These are phyloP conservation scores for Grigorovia transvaalensis DNA, from an alignment of 805 yeast species.

Conservation along the genomic window DNA sequence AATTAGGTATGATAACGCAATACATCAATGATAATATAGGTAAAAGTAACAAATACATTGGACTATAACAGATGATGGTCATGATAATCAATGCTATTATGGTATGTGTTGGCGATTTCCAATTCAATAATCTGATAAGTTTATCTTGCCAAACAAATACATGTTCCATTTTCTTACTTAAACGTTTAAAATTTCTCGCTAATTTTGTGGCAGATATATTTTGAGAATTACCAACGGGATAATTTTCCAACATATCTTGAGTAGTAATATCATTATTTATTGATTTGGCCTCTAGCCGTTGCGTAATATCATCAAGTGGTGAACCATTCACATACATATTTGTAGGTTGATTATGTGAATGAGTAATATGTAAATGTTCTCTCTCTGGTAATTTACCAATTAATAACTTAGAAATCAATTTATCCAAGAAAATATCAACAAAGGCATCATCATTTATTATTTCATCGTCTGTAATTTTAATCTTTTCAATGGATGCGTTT, in stretches of 20 bases:
- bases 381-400: constrained; percentile 42
- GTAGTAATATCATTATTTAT: no score
- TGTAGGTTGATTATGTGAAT: neutral
- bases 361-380: constrained; percentile 18
- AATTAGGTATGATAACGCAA: constrained; percentile 62
- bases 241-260: no score
- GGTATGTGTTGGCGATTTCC: constrained; percentile 71
- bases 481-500: constrained; percentile 35
- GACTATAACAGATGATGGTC: constrained; percentile 61
- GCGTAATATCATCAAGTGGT: no score
- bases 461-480: constrained; percentile 9
- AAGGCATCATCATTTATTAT: constrained; percentile 35
- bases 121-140: constrained; percentile 48
- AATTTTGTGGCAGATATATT: constrained; percentile 45
- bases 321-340: no score
- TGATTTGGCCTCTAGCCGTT: no score
- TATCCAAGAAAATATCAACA: constrained; percentile 47
- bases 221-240: neutral
- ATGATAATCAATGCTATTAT: constrained; percentile 46
- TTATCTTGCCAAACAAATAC: constrained; percentile 55
- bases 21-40: constrained; percentile 50
- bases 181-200: constrained; percentile 44
- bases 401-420: constrained; percentile 39
- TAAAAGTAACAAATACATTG: constrained; percentile 51
- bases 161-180: constrained; percentile 45